These are phyloP conservation scores for Colletotrichum chrysophilum DNA, from an alignment of 2,329 filamentous ascomycete species.

Conservation along the genomic window DNA sequence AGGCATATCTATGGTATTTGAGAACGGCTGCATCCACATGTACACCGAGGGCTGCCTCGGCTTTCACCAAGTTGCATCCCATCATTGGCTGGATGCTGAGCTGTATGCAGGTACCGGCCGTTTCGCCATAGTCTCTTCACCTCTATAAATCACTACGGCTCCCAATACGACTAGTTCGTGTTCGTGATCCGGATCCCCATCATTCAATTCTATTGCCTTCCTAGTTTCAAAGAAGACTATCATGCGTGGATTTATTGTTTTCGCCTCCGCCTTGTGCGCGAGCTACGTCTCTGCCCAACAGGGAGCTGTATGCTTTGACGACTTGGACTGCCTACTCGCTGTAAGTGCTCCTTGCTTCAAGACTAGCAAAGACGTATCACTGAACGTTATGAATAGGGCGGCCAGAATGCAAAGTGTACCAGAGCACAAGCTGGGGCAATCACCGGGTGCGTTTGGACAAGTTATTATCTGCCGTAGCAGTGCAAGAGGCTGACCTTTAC, in stretches of 20 bases:
- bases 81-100: background rate
- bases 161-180: background rate
- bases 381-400: background rate
- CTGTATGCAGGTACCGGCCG: background rate
- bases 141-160: background rate
- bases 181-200: background rate
- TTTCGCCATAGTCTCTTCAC: background rate
- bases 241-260: constrained; percentile 3
- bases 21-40: background rate
- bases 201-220: background rate
- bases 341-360: background rate
- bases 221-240: background rate
- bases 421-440: constrained; percentile 11
- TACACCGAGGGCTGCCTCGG: background rate
- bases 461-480: background rate
- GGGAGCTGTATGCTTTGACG: constrained; percentile 15
- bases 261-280: constrained; percentile 8
- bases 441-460: background rate
- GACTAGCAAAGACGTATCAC: background rate
- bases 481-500: background rate
- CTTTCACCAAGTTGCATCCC: background rate
- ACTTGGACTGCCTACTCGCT: constrained; percentile 7
- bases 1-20: background rate
- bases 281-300: constrained; percentile 8
- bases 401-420: constrained; percentile 12